Evolutionary conservation across 495 filamentous ascomycete species (phyloP).

Genomic region (Penicillium angulare): DNA sequence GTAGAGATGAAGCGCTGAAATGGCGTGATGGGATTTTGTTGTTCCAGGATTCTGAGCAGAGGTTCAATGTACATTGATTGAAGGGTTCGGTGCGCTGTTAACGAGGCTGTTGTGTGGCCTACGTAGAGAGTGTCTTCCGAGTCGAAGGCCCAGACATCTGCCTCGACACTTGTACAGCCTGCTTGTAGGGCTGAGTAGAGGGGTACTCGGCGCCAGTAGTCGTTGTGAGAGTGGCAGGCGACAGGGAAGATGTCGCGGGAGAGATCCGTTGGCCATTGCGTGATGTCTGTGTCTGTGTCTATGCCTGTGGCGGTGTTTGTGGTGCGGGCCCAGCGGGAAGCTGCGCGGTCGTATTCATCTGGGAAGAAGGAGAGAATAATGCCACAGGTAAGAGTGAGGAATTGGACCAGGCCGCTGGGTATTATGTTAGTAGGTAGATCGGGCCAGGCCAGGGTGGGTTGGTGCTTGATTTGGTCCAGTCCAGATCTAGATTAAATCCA

Average conservation of each 20-base stretch:
- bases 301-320: too few relatives aligned
- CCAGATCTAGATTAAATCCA: neutral
- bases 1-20: constrained; percentile 26
- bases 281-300: constrained; percentile 42
- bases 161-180: constrained; percentile 73
- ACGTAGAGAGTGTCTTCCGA: constrained; percentile 65
- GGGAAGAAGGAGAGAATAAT: constrained; percentile 55
- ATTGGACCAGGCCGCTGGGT: constrained; percentile 45
- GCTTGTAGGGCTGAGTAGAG: constrained; percentile 62
- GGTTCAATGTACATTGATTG: constrained; percentile 56
- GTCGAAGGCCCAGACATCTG: constrained; percentile 82
- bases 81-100: constrained; percentile 51
- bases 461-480: neutral
- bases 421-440: neutral
- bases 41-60: constrained; percentile 49
- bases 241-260: constrained; percentile 68
- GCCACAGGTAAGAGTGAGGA: constrained; percentile 49
- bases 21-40: constrained; percentile 42
- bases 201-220: constrained; percentile 80
- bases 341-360: constrained; percentile 51
- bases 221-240: constrained; percentile 77
- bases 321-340: constrained; percentile 49
- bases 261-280: constrained; percentile 74
- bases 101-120: constrained; percentile 48
- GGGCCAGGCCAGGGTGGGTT: neutral